These are phyloP conservation scores for Raphanus hybrid DNA, from an alignment of 441 rosid genomes.

Conservation along the genomic window DNA sequence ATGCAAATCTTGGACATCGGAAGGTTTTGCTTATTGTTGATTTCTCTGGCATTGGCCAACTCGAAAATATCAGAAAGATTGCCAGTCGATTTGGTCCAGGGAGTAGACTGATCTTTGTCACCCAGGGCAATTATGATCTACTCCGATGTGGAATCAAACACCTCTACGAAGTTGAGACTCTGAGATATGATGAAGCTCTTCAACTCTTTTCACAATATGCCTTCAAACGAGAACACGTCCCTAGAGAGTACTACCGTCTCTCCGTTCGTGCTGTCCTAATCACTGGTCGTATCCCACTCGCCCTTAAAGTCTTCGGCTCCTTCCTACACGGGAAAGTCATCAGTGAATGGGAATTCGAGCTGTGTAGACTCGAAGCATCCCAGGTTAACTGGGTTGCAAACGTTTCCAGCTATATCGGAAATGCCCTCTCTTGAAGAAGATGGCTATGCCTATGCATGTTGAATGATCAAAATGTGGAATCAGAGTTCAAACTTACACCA, in stretches of 20 bases:
- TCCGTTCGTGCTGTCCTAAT: constrained; percentile 8
- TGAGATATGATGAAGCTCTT: constrained; percentile 30
- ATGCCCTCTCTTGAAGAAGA: too few species aligned
- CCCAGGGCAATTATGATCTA: background rate
- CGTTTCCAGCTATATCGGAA: too few species aligned
- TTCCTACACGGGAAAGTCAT: background rate
- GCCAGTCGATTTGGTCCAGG: background rate
- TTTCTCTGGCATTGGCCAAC: too few species aligned
- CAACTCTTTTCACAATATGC: constrained; percentile 10
- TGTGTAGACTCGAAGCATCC: too few species aligned
- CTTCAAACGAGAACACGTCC: background rate
- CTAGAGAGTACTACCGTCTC: background rate
- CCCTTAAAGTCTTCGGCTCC: background rate
- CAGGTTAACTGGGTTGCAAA: too few species aligned
- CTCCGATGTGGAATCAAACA: background rate
- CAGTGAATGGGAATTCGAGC: too few species aligned
- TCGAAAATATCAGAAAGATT: too few species aligned
- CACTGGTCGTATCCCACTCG: background rate
- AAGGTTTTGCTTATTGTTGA: too few species aligned
- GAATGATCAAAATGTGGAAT: too few species aligned
- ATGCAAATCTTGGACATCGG: too few species aligned
- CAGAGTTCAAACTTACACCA: too few species aligned
- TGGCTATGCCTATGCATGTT: too few species aligned
- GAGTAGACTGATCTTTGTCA: constrained; percentile 18
- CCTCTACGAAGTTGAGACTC: constrained; percentile 1